phyloP scores from a whole-genome alignment of 179 eudicot species.

The Silene noctiflora region DNA sequence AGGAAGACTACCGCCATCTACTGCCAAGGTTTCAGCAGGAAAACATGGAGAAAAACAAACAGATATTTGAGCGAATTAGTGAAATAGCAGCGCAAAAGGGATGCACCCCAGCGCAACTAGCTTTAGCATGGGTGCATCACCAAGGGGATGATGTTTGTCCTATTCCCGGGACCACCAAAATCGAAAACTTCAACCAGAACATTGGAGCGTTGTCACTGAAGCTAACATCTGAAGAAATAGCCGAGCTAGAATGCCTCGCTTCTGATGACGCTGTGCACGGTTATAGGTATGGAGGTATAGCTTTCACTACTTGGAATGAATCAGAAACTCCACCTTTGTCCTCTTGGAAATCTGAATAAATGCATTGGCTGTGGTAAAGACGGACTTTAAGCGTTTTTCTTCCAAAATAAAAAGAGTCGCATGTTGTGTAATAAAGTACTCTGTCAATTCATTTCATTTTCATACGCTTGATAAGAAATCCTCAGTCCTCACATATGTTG shows the following conservation, averaged over 20 bases:
- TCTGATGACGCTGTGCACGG: conserved; percentile 31
- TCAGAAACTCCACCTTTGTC: conserved; percentile 32
- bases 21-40: conserved; percentile 45
- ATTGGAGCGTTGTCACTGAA: conserved; percentile 41
- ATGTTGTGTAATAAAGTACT: too few species aligned
- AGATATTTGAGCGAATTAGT: conserved; percentile 34
- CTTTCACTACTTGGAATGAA: conserved; percentile 21
- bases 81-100: conserved; percentile 47
- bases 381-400: too few species aligned
- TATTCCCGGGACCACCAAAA: conserved; percentile 44
- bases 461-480: too few species aligned
- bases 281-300: conserved; percentile 20
- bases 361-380: too few species aligned
- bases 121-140: conserved; percentile 45
- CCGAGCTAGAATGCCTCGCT: conserved; percentile 47
- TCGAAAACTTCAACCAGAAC: conserved; percentile 41
- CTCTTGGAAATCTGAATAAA: conserved; percentile 21
- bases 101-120: conserved; percentile 47
- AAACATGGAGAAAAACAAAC: conserved; percentile 42
- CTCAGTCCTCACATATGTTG: too few species aligned
- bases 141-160: conserved; percentile 49
- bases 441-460: too few species aligned
- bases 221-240: conserved; percentile 39
- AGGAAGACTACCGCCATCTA: conserved; percentile 34
- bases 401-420: too few species aligned